Evolutionary conservation across 345 rosid species (phyloP), one percentile per base, ranked within the genome.

Genomic region (Ceriops tagal): DNA sequence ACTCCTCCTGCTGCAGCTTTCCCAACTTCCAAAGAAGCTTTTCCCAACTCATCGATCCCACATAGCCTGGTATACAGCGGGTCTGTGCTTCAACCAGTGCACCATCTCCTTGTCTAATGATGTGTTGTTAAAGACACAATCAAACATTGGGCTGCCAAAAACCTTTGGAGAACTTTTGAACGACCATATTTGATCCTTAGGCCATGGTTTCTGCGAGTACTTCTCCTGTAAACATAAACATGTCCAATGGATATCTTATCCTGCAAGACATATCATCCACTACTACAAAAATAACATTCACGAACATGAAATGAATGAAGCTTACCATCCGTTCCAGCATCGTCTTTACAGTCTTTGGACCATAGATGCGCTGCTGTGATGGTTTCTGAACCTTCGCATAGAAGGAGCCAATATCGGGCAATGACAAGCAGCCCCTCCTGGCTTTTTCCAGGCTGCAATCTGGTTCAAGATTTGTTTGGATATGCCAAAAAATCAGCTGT

Each of bases 81-180:
- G 83, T 77, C 99, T 90, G 75, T 82, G 91, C 86, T 85, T 85
- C 72, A 95, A 78, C 99, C 99, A 95, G n/a, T 89, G 82, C 71
- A 92, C 67, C 85, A 95, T 79, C 58, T 95, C 99, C 82, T 85
- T 84, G 75, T 95, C 97, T 62, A 92, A 61, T 19, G 82, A 52
- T 31, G 85, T 46, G 65, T 78, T 81, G 53, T 74, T 81, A 56
- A 92, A 59, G n/a, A 85, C 86, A 0, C 92, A 81, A 64, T 95
- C 98, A 2, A 95, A 83, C 99, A 92, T 95, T 13, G 99, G 99
- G 83, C 98, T 92, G 58, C 98, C 99, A 32, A 85, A 75, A 35
- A 92, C 80, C 71, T 82, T 78, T 0, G 86, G 88, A 19, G 66
- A 27, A 55, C 71, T 75, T 79, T 87, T 90, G 75, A 92, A 95